phyloP scores from a whole-genome alignment of 73 alveolate genomes.

The Durusdinium trenchii region DNA sequence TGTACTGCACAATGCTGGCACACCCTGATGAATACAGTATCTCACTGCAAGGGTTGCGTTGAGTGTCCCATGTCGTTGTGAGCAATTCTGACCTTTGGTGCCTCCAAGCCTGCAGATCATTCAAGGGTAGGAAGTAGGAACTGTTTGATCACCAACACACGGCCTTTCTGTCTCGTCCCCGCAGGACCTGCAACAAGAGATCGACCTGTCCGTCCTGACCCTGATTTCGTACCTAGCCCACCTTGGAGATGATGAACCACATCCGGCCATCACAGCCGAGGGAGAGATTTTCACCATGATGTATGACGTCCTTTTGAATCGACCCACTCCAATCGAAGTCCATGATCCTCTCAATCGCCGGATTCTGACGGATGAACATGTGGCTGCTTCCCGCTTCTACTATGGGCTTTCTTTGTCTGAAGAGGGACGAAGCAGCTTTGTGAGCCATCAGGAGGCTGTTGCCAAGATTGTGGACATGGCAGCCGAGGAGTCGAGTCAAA shows the following conservation, averaged over 20 bases:
- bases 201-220: conserved; percentile 52
- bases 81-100: too few species aligned
- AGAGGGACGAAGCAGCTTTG: conserved; percentile 76
- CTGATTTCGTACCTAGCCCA: conserved; percentile 54
- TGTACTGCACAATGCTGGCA: too few species aligned
- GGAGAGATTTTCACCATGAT: conserved; percentile 44
- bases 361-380: conserved; percentile 67
- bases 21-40: too few species aligned
- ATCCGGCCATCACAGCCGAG: conserved; percentile 83
- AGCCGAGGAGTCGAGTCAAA: conserved; percentile 33
- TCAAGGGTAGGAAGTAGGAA: too few species aligned
- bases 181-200: conserved; percentile 56
- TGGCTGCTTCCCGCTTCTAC: conserved; percentile 79
- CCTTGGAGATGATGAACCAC: conserved; percentile 80
- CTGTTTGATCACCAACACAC: too few species aligned
- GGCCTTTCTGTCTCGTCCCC: background rate
- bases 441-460: conserved; percentile 69
- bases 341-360: conserved; percentile 31
- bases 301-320: conserved; percentile 64
- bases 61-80: too few species aligned
- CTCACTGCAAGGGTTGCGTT: too few species aligned
- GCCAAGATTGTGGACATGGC: conserved; percentile 81
- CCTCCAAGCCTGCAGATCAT: too few species aligned
- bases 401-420: conserved; percentile 72
- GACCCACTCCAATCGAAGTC: conserved; percentile 44